Evolutionary conservation across 208 protist species (phyloP).

Genomic region (Acanthamoeba royreba): DNA sequence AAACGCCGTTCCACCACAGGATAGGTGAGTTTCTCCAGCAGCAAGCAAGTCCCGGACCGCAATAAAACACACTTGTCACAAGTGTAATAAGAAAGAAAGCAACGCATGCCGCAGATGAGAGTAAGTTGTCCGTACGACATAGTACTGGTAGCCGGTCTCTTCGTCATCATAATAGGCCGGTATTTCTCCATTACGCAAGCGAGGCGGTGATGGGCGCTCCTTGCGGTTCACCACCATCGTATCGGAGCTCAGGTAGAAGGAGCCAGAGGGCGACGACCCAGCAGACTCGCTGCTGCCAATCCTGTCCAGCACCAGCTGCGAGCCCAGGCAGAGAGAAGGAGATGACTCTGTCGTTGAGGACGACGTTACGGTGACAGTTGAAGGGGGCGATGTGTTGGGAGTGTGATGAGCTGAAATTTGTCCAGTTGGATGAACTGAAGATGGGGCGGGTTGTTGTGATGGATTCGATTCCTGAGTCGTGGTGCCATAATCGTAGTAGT

Average conservation of each 20-base stretch:
- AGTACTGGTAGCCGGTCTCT: constrained; percentile 30
- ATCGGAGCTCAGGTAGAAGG: background rate
- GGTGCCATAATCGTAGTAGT: background rate
- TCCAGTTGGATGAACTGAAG: too few relatives aligned
- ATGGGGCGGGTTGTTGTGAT: too few relatives aligned
- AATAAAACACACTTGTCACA: background rate
- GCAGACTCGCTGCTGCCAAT: too few relatives aligned
- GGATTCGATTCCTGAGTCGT: background rate
- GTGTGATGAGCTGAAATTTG: too few relatives aligned
- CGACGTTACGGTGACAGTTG: too few relatives aligned
- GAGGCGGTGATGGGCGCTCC: background rate
- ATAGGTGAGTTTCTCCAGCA: background rate
- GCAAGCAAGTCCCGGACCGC: too few relatives aligned
- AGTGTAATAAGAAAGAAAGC: background rate
- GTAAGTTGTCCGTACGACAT: background rate
- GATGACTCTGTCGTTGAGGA: too few relatives aligned
- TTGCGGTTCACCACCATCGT: background rate
- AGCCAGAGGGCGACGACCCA: background rate
- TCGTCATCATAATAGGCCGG: constrained; percentile 33
- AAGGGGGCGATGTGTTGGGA: too few relatives aligned
- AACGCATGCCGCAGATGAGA: background rate
- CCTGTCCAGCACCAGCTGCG: too few relatives aligned
- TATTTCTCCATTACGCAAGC: background rate
- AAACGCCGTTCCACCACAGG: background rate
- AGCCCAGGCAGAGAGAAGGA: too few relatives aligned